Percentiles rank a stretch among this genome's conserved stretches.
These are phyloP conservation scores for Penicillium sp. DNA, from an alignment of 2,329 filamentous ascomycete genomes.

Conservation along the genomic window DNA sequence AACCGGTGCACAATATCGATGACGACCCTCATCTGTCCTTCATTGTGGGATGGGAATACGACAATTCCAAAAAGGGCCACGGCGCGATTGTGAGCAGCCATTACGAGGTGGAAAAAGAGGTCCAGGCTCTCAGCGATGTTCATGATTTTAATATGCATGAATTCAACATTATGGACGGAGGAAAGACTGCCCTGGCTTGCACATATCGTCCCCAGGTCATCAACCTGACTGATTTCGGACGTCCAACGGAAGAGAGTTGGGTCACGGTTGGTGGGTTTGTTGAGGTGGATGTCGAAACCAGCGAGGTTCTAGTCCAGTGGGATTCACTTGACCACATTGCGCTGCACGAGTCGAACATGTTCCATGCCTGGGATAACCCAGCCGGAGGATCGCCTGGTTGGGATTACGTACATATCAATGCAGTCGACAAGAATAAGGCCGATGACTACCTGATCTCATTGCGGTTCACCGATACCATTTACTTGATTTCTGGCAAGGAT, in stretches of 20 bases:
- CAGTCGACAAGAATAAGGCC: conserved; percentile 39
- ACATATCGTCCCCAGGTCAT: conserved; percentile 24
- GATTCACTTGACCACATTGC: conserved; percentile 33
- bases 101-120: conserved; percentile 45
- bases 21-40: conserved; percentile 49
- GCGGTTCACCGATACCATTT: conserved; percentile 40
- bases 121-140: conserved; percentile 32
- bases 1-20: conserved; percentile 45
- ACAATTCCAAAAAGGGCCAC: conserved; percentile 44
- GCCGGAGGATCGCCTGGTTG: conserved; percentile 22
- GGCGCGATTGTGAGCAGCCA: conserved; percentile 50
- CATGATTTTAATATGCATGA: conserved; percentile 43
- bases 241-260: conserved; percentile 32
- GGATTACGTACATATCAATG: conserved; percentile 43
- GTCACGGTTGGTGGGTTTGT: conserved; percentile 37
- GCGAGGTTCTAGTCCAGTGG: conserved; percentile 39
- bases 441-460: conserved; percentile 44
- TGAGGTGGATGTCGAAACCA: conserved; percentile 39
- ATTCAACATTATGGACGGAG: conserved; percentile 39
- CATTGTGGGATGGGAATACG: conserved; percentile 36
- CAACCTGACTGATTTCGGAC: conserved; percentile 30
- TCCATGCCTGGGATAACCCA: conserved; percentile 18
- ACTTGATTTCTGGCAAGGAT: conserved; percentile 39
- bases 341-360: conserved; percentile 32
- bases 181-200: conserved; percentile 35